Evolutionary conservation across 768 basidiomycete genomes (phyloP).

Genomic region (Neoboletus subvelutipes): DNA sequence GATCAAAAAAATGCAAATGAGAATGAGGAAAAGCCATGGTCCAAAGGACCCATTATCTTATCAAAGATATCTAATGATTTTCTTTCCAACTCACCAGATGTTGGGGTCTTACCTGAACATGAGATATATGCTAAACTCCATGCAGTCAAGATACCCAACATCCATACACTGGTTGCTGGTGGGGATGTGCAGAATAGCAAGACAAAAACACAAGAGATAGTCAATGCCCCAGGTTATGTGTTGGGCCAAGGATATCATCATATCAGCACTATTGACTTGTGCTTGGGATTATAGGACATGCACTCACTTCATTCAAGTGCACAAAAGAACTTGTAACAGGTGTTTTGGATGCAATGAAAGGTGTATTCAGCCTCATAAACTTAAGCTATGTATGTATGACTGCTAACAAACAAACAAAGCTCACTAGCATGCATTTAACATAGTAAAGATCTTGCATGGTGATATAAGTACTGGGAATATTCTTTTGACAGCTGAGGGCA

Average conservation of each 20-base stretch:
- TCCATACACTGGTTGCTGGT: not conserved
- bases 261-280: constrained; percentile 4
- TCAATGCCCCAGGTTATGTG: not conserved
- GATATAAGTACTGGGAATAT: constrained; percentile 20
- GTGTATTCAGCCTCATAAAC: not conserved
- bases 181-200: not conserved
- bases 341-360: not conserved
- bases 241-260: not conserved
- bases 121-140: not conserved
- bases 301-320: not conserved
- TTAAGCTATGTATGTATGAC: not conserved
- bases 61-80: constrained; percentile 11
- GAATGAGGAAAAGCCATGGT: not conserved
- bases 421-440: constrained; percentile 20
- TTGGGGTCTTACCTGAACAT: not conserved
- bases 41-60: not conserved
- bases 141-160: not conserved
- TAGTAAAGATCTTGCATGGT: constrained; percentile 21
- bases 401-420: constrained; percentile 9
- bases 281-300: not conserved
- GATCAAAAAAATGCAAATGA: not conserved
- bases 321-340: not conserved
- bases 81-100: not conserved
- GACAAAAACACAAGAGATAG: not conserved
- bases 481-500: not conserved